Evolutionary conservation across 208 protist genomes (phyloP), one percentile per base, ranked within the genome.

Genomic region (Trypanosoma vivax): DNA sequence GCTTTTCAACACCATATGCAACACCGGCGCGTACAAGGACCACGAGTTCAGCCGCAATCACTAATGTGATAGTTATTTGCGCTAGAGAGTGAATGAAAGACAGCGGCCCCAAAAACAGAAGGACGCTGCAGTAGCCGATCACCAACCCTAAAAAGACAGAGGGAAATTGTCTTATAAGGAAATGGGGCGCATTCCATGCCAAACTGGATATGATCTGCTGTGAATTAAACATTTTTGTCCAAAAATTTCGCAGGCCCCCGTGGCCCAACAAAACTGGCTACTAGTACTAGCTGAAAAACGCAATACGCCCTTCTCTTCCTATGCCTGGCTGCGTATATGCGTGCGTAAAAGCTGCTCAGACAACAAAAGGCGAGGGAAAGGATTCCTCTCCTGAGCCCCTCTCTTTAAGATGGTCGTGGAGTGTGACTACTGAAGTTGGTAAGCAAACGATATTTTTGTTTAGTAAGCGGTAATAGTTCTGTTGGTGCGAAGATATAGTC

Each of bases 101-200:
- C 0, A 65, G 61, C 5, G 67, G 65, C 0, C 76, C 76, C 10
- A 70, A 49, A 11, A 87, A 71, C 28, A 87, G 49, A 9, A 83
- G 52, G 19, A 84, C 50, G 11, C 69, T 52, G 19, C 47, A 63
- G 43, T 88, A 84, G 0, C 79, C 83, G 10, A 50, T 56, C 21
- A 77, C 56, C 19, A 85, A 59, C 21, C 83, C 83, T 29, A 83
- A 39, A 24, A 90, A 48, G 2, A 82, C 68, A 24, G 70, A 79
- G 11, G 64, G 51, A 33, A 90, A 76, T 30, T 60, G 58, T 3
- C 33, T 16, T 24, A 89, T 40, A 37, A 89, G 41, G 33, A 80
- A 72, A 31, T 69, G 52, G 18, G 83, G 70, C 7, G 72, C 73
- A 16, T 63, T 62, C 11, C 38, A 39, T 38, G 80, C 37, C 34